Conservation (phyloP, 768 basidiomycete species). For the Pholiota microspora region DNA sequence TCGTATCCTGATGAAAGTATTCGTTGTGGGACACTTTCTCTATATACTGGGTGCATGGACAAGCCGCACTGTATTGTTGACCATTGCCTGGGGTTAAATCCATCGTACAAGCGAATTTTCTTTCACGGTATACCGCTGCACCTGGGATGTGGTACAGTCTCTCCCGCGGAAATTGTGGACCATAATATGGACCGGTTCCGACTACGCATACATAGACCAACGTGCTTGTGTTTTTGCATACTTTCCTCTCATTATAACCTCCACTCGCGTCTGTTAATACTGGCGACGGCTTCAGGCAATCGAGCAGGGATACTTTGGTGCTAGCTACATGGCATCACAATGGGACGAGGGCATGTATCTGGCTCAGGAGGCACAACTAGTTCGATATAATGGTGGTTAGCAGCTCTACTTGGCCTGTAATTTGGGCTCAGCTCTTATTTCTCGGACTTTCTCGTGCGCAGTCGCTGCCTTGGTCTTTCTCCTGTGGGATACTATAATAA, state of each 20-base stretch:
- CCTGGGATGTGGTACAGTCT: background rate
- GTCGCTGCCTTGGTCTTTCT: slow-evolving; percentile 19
- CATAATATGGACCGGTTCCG: background rate
- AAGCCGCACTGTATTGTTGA: background rate
- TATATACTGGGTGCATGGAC: background rate
- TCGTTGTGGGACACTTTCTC: background rate
- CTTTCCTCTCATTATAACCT: background rate
- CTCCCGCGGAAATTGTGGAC: background rate
- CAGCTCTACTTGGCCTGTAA: background rate
- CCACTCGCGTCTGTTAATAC: background rate
- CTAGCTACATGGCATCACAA: background rate
- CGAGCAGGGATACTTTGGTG: background rate
- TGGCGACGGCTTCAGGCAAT: background rate
- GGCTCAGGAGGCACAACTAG: background rate
- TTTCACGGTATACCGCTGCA: background rate
- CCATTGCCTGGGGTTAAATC: background rate
- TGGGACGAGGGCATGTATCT: background rate
- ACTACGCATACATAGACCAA: background rate
- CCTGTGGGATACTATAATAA: slow-evolving; percentile 20
- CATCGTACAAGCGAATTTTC: background rate
- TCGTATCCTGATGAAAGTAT: background rate
- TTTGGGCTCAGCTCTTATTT: background rate
- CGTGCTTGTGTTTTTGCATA: background rate
- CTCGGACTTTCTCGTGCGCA: background rate
- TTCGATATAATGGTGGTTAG: slow-evolving; percentile 11